phyloP scores from a whole-genome alignment of 345 rosid genomes.

The Lagerstroemia speciosa region DNA sequence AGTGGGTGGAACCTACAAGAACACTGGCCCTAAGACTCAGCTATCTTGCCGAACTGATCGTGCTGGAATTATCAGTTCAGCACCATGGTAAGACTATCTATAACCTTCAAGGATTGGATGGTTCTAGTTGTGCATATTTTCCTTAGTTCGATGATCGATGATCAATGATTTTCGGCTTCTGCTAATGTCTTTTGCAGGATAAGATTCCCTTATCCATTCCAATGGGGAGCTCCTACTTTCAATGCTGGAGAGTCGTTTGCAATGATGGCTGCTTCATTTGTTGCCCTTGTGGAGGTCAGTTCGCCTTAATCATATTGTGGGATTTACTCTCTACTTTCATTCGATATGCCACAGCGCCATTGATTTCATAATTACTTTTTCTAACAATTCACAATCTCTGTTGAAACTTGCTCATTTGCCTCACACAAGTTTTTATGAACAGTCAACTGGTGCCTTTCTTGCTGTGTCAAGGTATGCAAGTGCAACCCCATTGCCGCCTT shows the following conservation, averaged over 20 bases:
- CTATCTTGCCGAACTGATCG: constrained; percentile 80
- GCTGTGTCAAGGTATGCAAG: constrained; percentile 82
- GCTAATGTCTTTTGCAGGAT: constrained; percentile 43
- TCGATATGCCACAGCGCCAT: background rate
- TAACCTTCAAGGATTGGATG: background rate
- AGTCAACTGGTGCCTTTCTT: constrained; percentile 90
- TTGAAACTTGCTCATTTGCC: background rate
- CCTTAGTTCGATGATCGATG: constrained; percentile 1
- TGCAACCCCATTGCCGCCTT: constrained; percentile 91
- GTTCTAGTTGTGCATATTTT: background rate
- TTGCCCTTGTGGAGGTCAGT: constrained; percentile 80
- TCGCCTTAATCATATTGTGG: background rate
- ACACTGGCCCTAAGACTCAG: constrained; percentile 56
- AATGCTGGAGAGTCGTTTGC: constrained; percentile 97
- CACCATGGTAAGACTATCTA: constrained; percentile 63
- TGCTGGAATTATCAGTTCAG: constrained; percentile 68
- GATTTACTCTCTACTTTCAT: background rate
- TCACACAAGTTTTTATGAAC: constrained; percentile 12
- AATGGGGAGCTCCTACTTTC: constrained; percentile 97
- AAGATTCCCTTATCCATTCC: constrained; percentile 93
- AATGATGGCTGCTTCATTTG: constrained; percentile 92
- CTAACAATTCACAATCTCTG: background rate
- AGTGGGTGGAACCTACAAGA: constrained; percentile 84
- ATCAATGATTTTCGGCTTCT: background rate
- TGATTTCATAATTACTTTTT: background rate